Evolutionary conservation across 2,329 filamentous ascomycete species (phyloP), one percentile per base, ranked within the genome.

Genomic region (Neurospora crassa): DNA sequence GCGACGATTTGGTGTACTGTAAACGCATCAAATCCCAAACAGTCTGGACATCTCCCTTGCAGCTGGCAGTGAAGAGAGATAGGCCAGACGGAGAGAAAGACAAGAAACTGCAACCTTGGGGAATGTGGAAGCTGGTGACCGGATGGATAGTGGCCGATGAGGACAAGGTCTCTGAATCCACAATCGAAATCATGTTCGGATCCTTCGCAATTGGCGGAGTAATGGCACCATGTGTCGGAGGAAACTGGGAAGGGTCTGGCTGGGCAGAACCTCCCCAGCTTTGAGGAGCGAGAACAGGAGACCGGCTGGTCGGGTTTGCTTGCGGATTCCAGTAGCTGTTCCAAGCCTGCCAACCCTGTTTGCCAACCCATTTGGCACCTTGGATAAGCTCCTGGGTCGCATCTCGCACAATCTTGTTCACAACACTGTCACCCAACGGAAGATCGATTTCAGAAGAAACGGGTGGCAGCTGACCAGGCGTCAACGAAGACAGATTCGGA

Each of bases 41-140:
- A 8, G 89, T 91, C 77, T 94, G 91, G 6, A 92, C 87, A 77
- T 96, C 93, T n/a, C 92, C 92, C 79, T 94, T 94, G 77, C 86
- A 91, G 80, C 91, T 95, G 7, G 91, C 91, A 0, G 91, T 94
- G 80, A 96, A 91, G 12, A 96, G 84, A 69, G 88, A 88, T 37
- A 94, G 80, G 0, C 92, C 92, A 7, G 88, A 89, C 0, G 92
- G 92, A 1, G 92, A 90, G 74, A 96, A 92, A 0, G 92, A 94
- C 41, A 96, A 78, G 78, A 92, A 94, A 78, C 92, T 95, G 79
- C 92, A 95, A 10, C 93, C 93, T 18, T 92, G 85, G 0, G 89
- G 87, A 1, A 91, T 85, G 40, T 86, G 85, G 76, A 96, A 94
- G 0, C 91, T 93, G 2, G 90, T 87, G 67, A 92, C 79, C 0